Conservation (phyloP, 495 filamentous ascomycete species). For the Penicillium silybi region DNA sequence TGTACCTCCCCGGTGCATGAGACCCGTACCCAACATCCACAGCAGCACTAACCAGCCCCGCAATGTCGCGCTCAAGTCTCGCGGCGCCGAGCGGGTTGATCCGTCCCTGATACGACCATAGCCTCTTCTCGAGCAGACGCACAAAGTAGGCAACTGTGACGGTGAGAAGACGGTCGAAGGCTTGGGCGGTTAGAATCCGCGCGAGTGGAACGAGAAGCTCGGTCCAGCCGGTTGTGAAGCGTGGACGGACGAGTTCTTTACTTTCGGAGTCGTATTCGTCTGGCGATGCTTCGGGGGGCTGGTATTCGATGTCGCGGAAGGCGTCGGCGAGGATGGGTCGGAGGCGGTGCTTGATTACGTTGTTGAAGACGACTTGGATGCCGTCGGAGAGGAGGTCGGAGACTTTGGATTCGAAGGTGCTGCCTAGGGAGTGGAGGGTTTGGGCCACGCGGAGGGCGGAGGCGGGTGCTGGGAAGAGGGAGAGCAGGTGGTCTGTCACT, state of each 20-base stretch:
- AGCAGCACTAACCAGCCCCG: constrained; percentile 71
- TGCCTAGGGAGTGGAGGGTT: constrained; percentile 63
- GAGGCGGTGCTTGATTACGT: constrained; percentile 80
- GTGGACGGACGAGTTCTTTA: constrained; percentile 57
- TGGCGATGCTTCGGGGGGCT: constrained; percentile 40
- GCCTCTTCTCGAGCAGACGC: constrained; percentile 79
- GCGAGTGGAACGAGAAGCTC: constrained; percentile 73
- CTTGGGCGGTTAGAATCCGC: constrained; percentile 74
- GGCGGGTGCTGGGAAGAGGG: constrained; percentile 73
- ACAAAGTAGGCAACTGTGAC: constrained; percentile 69
- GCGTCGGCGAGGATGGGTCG: constrained; percentile 81
- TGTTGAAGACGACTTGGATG: constrained; percentile 77
- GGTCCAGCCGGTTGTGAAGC: constrained; percentile 82
- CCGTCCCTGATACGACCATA: constrained; percentile 78
- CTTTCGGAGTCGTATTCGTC: constrained; percentile 25
- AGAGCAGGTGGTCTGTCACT: constrained; percentile 41
- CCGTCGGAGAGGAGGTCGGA: constrained; percentile 79
- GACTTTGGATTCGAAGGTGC: constrained; percentile 69
- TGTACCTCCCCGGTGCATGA: constrained; percentile 51
- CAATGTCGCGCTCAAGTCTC: constrained; percentile 82
- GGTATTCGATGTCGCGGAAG: constrained; percentile 90
- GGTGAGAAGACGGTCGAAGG: constrained; percentile 67
- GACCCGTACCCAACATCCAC: constrained; percentile 56
- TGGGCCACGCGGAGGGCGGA: constrained; percentile 65
- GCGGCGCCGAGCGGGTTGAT: constrained; percentile 82